Base-by-base conservation (phyloP, 805 yeast genomes). In the Starmera dryadoides region DNA sequence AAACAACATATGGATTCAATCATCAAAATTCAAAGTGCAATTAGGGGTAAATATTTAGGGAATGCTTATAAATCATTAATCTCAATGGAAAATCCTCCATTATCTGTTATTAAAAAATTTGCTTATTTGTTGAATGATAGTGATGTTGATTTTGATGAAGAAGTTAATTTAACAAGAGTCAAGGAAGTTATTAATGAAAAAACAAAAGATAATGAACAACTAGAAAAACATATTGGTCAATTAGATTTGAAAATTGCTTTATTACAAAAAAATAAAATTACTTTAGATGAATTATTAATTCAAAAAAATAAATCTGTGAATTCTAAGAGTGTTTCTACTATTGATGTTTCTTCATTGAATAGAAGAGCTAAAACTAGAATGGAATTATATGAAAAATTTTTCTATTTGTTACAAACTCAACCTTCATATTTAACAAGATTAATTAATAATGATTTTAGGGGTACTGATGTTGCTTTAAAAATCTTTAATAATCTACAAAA, bases 361-460 rank as follows among this genome's bases (percentile, higher is more conserved):
- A 53, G 55, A 30, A 47, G 52, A 6, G 54, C 74, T 10, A 64
- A 70, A 42, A 68, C 68, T 19, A 68, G 86, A 42, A 65, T 79
- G 37, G 88, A 81, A 43, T 59, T 77, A 1, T 85, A 83, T 58
- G 96, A 82, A 49, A 82, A 85, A 18, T 54, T 91, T 37, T 80
- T 93, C 48, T 93, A 82, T 53, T 62, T 91, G 20, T 59, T 93
- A 33, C 98, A 93, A 56, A 84, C 95, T 0, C 86, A 86, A 50
- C 85, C 95, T 0, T 56, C 59, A 1, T 91, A 91, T 52, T 69
- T 89, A 53, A 68, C 79, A 2, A 62, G 77, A 12, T 58, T 86
- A 28, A 73, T 77, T 40, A 57, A 64, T 14, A 49, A 58, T 9
- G 59, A 63, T 30, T 46, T 45, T 30, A 49, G 55, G 36, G 59